Conservation (phyloP, 2,329 filamentous ascomycete species). For the Fusarium pseudocircinatum region DNA sequence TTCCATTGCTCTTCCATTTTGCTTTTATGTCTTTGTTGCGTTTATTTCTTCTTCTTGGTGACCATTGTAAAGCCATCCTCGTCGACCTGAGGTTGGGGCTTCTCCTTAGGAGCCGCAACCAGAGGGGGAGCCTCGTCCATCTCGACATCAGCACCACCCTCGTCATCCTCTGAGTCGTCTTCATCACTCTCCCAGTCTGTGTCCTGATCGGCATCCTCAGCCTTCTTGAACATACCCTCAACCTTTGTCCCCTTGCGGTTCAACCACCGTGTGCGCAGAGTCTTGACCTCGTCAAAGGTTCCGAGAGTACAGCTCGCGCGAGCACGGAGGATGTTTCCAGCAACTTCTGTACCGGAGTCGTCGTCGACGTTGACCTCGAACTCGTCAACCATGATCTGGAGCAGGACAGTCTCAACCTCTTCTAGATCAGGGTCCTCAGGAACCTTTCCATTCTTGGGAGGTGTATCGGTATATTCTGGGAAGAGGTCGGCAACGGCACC, state of each 20-base stretch:
- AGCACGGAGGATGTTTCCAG: constrained; percentile 75
- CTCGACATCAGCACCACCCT: constrained; percentile 66
- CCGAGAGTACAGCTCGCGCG: constrained; percentile 72
- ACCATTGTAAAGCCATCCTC: constrained; percentile 86
- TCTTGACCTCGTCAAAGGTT: constrained; percentile 71
- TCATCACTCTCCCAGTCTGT: constrained; percentile 70
- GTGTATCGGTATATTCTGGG: constrained; percentile 65
- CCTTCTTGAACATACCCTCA: constrained; percentile 63
- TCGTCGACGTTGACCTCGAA: constrained; percentile 95
- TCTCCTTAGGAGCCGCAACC: constrained; percentile 67
- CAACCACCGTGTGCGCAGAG: constrained; percentile 70
- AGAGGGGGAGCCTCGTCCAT: constrained; percentile 76
- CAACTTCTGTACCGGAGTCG: constrained; percentile 80
- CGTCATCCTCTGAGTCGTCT: constrained; percentile 65
- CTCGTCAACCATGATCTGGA: constrained; percentile 94
- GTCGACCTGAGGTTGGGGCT: constrained; percentile 75
- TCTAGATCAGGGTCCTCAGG: constrained; percentile 71
- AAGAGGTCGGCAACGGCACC: constrained; percentile 87
- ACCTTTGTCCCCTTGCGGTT: constrained; percentile 69
- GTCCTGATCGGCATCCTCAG: constrained; percentile 65
- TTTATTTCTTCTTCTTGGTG: constrained; percentile 66
- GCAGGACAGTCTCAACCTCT: constrained; percentile 84
- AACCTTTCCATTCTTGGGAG: constrained; percentile 42
- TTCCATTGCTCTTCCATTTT: constrained; percentile 8
- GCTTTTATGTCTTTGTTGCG: constrained; percentile 32